These are phyloP conservation scores for Colletotrichum caudatum DNA, from an alignment of 2,329 filamentous ascomycete genomes.

Conservation along the genomic window DNA sequence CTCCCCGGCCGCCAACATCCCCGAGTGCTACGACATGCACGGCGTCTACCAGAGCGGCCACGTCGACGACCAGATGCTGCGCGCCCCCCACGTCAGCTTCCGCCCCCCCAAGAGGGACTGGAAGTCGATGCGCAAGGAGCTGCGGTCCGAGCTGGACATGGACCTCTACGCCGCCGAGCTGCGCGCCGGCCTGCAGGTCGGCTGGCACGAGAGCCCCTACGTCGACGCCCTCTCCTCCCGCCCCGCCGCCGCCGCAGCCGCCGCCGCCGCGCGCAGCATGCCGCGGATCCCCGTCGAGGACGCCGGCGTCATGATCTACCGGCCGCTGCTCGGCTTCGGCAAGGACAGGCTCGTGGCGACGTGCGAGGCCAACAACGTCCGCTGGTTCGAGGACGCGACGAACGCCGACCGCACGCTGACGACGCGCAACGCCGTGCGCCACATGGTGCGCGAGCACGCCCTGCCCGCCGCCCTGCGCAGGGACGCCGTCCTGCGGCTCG, in stretches of 20 bases:
- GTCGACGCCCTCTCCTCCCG: slow-evolving; percentile 28
- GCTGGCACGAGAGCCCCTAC: slow-evolving; percentile 38
- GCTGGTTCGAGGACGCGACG: slow-evolving; percentile 88
- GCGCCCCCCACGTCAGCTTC: slow-evolving; percentile 55
- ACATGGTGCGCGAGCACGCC: slow-evolving; percentile 67
- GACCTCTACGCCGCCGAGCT: slow-evolving; percentile 46
- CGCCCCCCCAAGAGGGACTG: slow-evolving; percentile 47
- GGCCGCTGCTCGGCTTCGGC: slow-evolving; percentile 76
- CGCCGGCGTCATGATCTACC: slow-evolving; percentile 74
- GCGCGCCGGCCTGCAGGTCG: slow-evolving; percentile 32
- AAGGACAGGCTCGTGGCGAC: slow-evolving; percentile 82
- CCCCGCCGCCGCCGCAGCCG: slow-evolving; percentile 19
- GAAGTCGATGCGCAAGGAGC: slow-evolving; percentile 40
- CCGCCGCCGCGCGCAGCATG: slow-evolving; percentile 13
- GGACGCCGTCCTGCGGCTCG: slow-evolving; percentile 71
- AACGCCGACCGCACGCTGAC: slow-evolving; percentile 85
- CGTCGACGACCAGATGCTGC: slow-evolving; percentile 58
- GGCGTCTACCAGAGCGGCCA: slow-evolving; percentile 76
- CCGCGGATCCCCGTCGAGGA: slow-evolving; percentile 62
- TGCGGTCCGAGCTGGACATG: slow-evolving; percentile 45
- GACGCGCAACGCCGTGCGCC: slow-evolving; percentile 81
- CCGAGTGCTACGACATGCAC: slow-evolving; percentile 83
- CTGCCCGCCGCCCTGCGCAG: slow-evolving; percentile 79
- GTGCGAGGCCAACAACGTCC: slow-evolving; percentile 74
- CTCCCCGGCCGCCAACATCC: slow-evolving; percentile 73